Evolutionary conservation across 2,329 filamentous ascomycete species (phyloP).

Genomic region (Aspergillus brunneoviolaceus): DNA sequence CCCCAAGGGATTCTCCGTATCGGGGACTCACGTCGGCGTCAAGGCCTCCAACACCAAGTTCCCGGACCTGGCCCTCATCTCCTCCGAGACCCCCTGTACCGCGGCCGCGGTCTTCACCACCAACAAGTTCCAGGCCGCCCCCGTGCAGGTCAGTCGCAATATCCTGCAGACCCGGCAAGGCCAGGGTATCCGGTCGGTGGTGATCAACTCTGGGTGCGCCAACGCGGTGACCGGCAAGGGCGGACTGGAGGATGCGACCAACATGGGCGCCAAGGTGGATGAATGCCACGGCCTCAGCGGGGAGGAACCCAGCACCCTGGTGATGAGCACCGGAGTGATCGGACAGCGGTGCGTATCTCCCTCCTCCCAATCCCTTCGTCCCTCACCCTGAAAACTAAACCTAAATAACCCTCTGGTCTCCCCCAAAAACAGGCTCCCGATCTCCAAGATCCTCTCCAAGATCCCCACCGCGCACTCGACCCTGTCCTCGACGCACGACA

Average conservation of each 20-base stretch:
- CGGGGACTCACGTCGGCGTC: slow-evolving; percentile 86
- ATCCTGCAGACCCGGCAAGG: slow-evolving; percentile 67
- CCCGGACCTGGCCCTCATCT: slow-evolving; percentile 85
- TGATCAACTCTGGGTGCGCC: slow-evolving; percentile 94
- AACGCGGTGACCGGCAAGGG: slow-evolving; percentile 94
- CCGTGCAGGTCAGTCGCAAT: slow-evolving; percentile 79
- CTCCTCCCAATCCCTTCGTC: no score
- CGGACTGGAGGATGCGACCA: slow-evolving; percentile 80
- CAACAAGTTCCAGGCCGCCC: slow-evolving; percentile 97
- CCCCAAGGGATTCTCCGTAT: slow-evolving; percentile 83
- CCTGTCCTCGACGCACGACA: slow-evolving; percentile 72
- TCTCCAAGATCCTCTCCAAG: slow-evolving; percentile 80
- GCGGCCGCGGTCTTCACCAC: slow-evolving; percentile 94
- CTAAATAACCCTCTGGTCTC: background rate
- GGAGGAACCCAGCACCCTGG: slow-evolving; percentile 64
- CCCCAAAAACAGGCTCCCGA: slow-evolving; percentile 64
- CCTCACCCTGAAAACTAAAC: no score
- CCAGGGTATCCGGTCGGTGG: slow-evolving; percentile 71
- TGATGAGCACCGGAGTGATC: slow-evolving; percentile 98
- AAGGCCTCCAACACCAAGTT: slow-evolving; percentile 90
- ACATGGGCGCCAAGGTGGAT: slow-evolving; percentile 80
- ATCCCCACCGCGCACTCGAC: slow-evolving; percentile 74
- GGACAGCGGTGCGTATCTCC: slow-evolving; percentile 68
- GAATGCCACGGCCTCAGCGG: slow-evolving; percentile 54
- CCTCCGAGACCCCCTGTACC: slow-evolving; percentile 80